Conservation (phyloP, 2,329 filamentous ascomycete species). For the Alternaria sp. region DNA sequence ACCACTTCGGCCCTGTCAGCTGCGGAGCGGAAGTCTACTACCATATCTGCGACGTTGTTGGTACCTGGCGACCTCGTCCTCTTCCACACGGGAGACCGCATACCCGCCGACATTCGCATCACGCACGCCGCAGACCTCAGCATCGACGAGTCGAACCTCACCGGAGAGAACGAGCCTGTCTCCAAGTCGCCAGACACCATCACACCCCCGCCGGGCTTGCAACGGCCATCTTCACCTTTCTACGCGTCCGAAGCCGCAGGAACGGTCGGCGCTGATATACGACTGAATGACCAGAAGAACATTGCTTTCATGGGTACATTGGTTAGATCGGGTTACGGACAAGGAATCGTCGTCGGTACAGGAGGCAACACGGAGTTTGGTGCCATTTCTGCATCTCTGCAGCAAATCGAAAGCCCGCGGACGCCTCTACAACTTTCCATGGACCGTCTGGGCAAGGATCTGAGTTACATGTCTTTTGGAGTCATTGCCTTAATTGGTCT, state of each 20-base stretch:
- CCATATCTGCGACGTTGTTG: slow-evolving; percentile 83
- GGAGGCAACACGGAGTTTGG: slow-evolving; percentile 94
- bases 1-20: slow-evolving; percentile 67
- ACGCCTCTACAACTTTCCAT: slow-evolving; percentile 95
- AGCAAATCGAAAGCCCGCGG: slow-evolving; percentile 91
- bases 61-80: slow-evolving; percentile 92
- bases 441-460: slow-evolving; percentile 94
- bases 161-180: slow-evolving; percentile 94
- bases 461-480: slow-evolving; percentile 95
- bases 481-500: slow-evolving; percentile 94
- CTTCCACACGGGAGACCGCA: slow-evolving; percentile 94
- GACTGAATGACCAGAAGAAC: slow-evolving; percentile 79
- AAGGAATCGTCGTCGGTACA: slow-evolving; percentile 96
- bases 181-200: slow-evolving; percentile 73
- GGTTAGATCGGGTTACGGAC: slow-evolving; percentile 91
- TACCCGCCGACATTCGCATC: slow-evolving; percentile 94
- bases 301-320: slow-evolving; percentile 98
- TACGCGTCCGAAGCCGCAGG: slow-evolving; percentile 65
- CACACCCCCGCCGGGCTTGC: slow-evolving; percentile 45
- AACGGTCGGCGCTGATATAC: slow-evolving; percentile 68
- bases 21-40: slow-evolving; percentile 76
- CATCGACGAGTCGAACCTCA: slow-evolving; percentile 96
- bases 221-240: slow-evolving; percentile 61
- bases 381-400: slow-evolving; percentile 91
- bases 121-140: slow-evolving; percentile 87